Conservation (phyloP, 306 rosid species). For the Hippophae gyantsensis region DNA sequence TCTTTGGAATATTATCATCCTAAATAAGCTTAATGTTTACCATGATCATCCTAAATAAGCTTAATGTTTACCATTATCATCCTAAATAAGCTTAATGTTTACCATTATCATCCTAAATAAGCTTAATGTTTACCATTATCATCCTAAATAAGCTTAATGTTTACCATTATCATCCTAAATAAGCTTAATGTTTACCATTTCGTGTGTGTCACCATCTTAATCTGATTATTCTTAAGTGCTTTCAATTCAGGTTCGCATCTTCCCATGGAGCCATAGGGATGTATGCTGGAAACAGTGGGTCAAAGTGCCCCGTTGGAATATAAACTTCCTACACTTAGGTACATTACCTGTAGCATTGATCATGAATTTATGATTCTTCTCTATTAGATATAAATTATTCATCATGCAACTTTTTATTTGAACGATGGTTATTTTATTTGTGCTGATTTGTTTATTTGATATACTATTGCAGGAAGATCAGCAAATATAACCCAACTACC, state of each 20-base stretch:
- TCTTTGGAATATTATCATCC: neutral
- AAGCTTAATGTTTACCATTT: too few relatives aligned
- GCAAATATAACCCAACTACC: constrained; percentile 30
- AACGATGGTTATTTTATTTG: neutral
- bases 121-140: too few relatives aligned
- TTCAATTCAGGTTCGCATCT: constrained; percentile 57
- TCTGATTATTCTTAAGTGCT: neutral
- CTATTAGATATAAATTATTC: neutral
- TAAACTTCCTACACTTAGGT: constrained; percentile 42
- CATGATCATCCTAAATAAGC: too few relatives aligned
- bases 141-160: neutral
- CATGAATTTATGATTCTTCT: constrained; percentile 12
- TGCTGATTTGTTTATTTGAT: constrained; percentile 9
- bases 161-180: too few relatives aligned
- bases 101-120: neutral
- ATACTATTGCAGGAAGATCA: constrained; percentile 37
- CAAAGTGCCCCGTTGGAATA: constrained; percentile 67
- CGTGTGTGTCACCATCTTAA: neutral
- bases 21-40: too few relatives aligned
- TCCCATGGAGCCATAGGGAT: constrained; percentile 77
- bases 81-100: too few relatives aligned
- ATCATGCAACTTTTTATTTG: constrained; percentile 5
- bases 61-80: too few relatives aligned
- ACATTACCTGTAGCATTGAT: neutral
- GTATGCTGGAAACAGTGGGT: constrained; percentile 64